A percentile compares a stretch with the other conserved stretches of the same genome.
These are phyloP conservation scores for Ceratocystis colombiana DNA, from an alignment of 2,329 filamentous ascomycete genomes.

Conservation along the genomic window DNA sequence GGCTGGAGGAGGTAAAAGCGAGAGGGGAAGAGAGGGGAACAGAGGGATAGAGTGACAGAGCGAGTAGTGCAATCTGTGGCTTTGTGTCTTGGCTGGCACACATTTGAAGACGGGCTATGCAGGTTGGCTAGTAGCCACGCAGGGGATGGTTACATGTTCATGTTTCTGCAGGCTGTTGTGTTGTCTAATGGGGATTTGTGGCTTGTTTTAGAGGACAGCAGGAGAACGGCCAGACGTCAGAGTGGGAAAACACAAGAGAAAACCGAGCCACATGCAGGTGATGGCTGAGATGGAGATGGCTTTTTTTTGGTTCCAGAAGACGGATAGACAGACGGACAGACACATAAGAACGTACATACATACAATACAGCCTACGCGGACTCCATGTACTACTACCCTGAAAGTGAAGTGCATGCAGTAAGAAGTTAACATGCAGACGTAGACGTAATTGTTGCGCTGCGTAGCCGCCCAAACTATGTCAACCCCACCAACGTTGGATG, in stretches of 20 bases:
- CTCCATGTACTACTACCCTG: background rate
- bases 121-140: background rate
- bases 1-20: background rate
- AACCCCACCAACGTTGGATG: background rate
- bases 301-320: background rate
- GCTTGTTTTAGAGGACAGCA: too few species aligned
- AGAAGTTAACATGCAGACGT: background rate
- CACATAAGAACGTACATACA: background rate
- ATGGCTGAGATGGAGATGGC: background rate
- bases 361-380: too few species aligned
- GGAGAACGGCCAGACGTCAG: too few species aligned
- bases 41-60: background rate
- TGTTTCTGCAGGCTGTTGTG: background rate
- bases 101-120: background rate
- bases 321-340: background rate
- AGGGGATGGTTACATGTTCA: background rate
- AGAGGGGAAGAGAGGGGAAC: conserved; percentile 3
- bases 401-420: background rate
- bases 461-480: background rate
- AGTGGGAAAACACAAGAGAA: too few species aligned
- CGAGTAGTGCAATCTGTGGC: background rate
- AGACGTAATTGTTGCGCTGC: background rate
- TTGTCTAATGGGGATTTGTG: background rate
- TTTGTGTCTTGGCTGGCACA: conserved; percentile 1
- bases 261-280: background rate